Conservation (phyloP, 2,329 filamentous ascomycete genomes). For the Pochonia chlamydosporia region DNA sequence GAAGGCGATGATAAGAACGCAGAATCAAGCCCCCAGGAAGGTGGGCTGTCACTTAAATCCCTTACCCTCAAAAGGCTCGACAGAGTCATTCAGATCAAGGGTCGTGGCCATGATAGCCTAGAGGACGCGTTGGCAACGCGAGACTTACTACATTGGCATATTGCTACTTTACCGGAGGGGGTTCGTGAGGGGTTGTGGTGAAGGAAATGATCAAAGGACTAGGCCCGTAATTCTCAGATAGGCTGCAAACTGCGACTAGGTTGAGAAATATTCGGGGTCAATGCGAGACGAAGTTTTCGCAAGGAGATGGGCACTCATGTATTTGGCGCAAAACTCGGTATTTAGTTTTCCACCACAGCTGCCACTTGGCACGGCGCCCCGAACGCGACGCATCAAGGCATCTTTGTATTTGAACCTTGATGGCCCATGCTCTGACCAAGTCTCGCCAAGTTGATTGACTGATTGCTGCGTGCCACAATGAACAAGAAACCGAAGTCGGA, state of each 20-base stretch:
- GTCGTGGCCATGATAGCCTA: constrained; percentile 33
- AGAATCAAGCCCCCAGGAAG: constrained; percentile 5
- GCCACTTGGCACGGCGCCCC: too few relatives aligned
- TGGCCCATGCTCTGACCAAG: background rate
- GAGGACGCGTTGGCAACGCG: constrained; percentile 39
- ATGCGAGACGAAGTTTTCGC: too few relatives aligned
- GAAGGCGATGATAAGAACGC: background rate
- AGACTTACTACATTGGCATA: constrained; percentile 34
- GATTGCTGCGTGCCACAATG: too few relatives aligned
- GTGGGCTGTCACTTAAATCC: constrained; percentile 32
- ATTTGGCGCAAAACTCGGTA: background rate
- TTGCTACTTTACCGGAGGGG: constrained; percentile 8
- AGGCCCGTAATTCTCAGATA: too few relatives aligned
- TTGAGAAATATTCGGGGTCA: too few relatives aligned
- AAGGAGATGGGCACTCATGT: too few relatives aligned
- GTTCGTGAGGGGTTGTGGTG: background rate
- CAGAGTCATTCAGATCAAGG: constrained; percentile 31
- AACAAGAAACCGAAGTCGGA: too few relatives aligned
- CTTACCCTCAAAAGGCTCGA: constrained; percentile 30
- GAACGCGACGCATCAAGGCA: too few relatives aligned
- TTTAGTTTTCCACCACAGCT: too few relatives aligned
- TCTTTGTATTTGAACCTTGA: background rate
- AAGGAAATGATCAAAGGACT: background rate
- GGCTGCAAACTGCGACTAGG: too few relatives aligned
- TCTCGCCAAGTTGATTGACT: too few relatives aligned